Evolutionary conservation across 306 rosid genomes (phyloP).

Genomic region (Lathyrus sativus): DNA sequence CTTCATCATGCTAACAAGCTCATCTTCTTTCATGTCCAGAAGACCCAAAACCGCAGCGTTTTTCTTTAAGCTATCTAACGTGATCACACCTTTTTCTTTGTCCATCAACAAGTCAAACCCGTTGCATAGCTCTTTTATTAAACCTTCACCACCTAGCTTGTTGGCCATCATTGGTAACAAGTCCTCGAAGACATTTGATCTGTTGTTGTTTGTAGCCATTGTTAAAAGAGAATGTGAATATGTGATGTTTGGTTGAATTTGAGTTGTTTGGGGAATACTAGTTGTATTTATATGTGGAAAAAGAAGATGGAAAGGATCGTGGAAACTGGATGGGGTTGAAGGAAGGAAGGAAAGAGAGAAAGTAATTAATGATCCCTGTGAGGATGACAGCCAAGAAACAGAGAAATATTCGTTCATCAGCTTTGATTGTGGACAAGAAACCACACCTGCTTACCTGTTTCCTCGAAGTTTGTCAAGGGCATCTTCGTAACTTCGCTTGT

Average conservation of each 20-base stretch:
- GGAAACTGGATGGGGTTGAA: constrained; percentile 18
- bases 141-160: constrained; percentile 83
- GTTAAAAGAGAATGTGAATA: background rate
- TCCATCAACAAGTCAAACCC: constrained; percentile 85
- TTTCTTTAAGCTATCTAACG: constrained; percentile 68
- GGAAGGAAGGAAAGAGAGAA: constrained; percentile 48
- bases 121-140: constrained; percentile 78
- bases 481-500: background rate
- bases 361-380: constrained; percentile 25
- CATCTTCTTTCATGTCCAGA: constrained; percentile 69
- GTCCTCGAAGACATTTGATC: constrained; percentile 58
- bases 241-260: too few species aligned
- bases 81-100: constrained; percentile 70
- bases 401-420: constrained; percentile 48
- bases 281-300: constrained; percentile 24
- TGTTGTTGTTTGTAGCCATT: constrained; percentile 53
- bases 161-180: constrained; percentile 77
- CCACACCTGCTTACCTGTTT: constrained; percentile 57
- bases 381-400: constrained; percentile 64
- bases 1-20: constrained; percentile 69
- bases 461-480: constrained; percentile 44
- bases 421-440: constrained; percentile 49
- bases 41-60: constrained; percentile 69
- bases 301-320: background rate
- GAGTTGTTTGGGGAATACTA: background rate